These are phyloP conservation scores for Suillus occidentalis DNA, from an alignment of 768 basidiomycete species.

Conservation along the genomic window DNA sequence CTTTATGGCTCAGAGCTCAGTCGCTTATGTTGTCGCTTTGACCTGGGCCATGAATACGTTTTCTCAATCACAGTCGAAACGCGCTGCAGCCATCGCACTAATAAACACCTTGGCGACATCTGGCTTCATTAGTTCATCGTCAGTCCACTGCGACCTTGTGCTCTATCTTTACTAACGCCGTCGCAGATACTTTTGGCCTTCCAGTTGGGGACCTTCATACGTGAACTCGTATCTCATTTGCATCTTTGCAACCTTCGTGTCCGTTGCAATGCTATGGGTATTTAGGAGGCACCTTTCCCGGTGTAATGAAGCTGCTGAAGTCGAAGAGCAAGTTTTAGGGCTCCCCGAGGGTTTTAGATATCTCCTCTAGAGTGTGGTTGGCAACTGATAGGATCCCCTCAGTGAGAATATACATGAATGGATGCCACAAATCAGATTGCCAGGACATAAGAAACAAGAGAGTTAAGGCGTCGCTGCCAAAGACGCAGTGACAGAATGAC, in stretches of 20 bases:
- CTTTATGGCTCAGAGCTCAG: conserved; percentile 69
- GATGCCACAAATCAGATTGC: not conserved
- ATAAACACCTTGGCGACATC: conserved; percentile 77
- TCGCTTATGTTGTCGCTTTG: conserved; percentile 64
- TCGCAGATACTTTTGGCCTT: conserved; percentile 62
- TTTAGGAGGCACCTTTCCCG: conserved; percentile 44
- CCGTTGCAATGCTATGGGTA: conserved; percentile 47
- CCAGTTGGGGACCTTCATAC: conserved; percentile 69
- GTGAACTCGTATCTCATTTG: conserved; percentile 69
- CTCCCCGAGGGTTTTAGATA: conserved; percentile 43
- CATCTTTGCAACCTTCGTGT: conserved; percentile 51
- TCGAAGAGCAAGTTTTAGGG: conserved; percentile 35
- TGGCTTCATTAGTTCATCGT: conserved; percentile 81
- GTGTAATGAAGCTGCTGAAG: conserved; percentile 40
- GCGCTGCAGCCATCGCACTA: conserved; percentile 77
- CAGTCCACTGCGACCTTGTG: conserved; percentile 32
- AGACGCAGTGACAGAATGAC: no score
- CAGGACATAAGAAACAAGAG: not conserved
- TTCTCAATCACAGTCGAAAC: conserved; percentile 76
- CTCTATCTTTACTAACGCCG: not conserved
- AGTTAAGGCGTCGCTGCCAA: no score
- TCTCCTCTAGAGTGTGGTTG: conserved; percentile 33
- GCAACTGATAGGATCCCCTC: not conserved
- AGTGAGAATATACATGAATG: not conserved
- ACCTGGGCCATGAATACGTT: conserved; percentile 56